Evolutionary conservation across 2,329 filamentous ascomycete species (phyloP).

Genomic region (Ophiostoma populinum): DNA sequence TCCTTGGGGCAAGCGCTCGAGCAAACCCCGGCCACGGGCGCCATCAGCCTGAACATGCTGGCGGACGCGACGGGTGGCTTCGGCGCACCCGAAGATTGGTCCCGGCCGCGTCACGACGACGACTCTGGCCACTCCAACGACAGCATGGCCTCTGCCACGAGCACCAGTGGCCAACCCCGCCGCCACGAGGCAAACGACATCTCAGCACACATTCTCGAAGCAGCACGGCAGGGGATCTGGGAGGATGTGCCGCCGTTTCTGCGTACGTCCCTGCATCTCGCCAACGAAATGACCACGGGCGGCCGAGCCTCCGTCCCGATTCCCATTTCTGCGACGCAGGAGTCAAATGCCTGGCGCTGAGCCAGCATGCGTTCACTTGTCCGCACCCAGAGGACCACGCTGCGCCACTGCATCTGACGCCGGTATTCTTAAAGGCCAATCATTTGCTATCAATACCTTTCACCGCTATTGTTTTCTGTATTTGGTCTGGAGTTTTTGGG

Average conservation of each 20-base stretch:
- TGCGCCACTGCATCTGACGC: not conserved
- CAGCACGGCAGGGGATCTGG: slow-evolving; percentile 40
- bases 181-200: slow-evolving; percentile 15
- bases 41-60: not conserved
- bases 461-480: not conserved
- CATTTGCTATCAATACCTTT: too few species aligned
- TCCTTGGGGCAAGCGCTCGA: not conserved
- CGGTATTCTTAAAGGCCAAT: not conserved
- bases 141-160: too few species aligned
- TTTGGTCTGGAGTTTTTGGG: not conserved
- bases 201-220: slow-evolving; percentile 33
- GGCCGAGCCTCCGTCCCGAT: slow-evolving; percentile 11
- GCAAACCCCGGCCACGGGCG: not conserved
- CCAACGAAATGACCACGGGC: slow-evolving; percentile 24
- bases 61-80: not conserved
- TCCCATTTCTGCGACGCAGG: too few species aligned
- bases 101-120: too few species aligned
- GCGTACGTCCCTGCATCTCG: slow-evolving; percentile 27
- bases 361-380: too few species aligned
- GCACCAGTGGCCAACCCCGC: too few species aligned
- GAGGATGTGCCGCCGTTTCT: slow-evolving; percentile 38
- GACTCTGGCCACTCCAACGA: too few species aligned
- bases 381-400: not conserved
- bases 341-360: too few species aligned
- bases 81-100: too few species aligned